phyloP scores from a whole-genome alignment of 2,329 filamentous ascomycete species.

The Pyrenophora seminiperda region DNA sequence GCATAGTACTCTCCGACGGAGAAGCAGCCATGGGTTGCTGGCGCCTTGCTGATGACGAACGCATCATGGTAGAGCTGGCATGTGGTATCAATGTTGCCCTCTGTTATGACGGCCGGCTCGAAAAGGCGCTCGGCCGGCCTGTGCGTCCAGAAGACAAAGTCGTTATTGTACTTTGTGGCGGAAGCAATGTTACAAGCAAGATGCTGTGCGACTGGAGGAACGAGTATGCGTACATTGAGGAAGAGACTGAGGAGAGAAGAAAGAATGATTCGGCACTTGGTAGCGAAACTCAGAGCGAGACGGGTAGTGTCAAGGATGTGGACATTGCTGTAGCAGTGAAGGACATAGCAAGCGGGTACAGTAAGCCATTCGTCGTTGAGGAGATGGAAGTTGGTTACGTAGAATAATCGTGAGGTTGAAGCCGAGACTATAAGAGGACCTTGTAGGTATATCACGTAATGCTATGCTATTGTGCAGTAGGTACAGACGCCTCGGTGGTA shows the following conservation, averaged over 20 bases:
- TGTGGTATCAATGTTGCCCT: constrained; percentile 81
- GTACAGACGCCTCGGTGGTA: constrained; percentile 1
- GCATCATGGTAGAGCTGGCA: constrained; percentile 79
- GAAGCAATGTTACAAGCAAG: constrained; percentile 57
- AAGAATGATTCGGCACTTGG: constrained; percentile 26
- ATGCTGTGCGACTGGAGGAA: constrained; percentile 57
- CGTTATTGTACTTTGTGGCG: constrained; percentile 83
- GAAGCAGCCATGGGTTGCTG: constrained; percentile 80
- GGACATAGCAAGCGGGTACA: constrained; percentile 20
- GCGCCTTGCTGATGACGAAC: constrained; percentile 79
- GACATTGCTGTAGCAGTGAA: not conserved
- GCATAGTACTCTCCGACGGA: constrained; percentile 70
- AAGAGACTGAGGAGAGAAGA: constrained; percentile 21
- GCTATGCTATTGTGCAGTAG: too few relatives aligned
- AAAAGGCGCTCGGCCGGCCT: constrained; percentile 63
- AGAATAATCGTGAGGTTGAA: constrained; percentile 8
- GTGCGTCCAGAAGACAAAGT: constrained; percentile 72
- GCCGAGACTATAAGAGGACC: not conserved
- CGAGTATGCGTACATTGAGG: constrained; percentile 43
- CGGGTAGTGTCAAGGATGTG: constrained; percentile 15
- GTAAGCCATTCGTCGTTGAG: constrained; percentile 23
- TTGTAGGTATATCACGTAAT: too few relatives aligned
- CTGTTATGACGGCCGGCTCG: constrained; percentile 68
- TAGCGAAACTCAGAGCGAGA: constrained; percentile 22
- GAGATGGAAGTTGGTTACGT: constrained; percentile 18